phyloP scores from a whole-genome alignment of 371 early-diverging fungal species.

The Entomophthora muscae region DNA sequence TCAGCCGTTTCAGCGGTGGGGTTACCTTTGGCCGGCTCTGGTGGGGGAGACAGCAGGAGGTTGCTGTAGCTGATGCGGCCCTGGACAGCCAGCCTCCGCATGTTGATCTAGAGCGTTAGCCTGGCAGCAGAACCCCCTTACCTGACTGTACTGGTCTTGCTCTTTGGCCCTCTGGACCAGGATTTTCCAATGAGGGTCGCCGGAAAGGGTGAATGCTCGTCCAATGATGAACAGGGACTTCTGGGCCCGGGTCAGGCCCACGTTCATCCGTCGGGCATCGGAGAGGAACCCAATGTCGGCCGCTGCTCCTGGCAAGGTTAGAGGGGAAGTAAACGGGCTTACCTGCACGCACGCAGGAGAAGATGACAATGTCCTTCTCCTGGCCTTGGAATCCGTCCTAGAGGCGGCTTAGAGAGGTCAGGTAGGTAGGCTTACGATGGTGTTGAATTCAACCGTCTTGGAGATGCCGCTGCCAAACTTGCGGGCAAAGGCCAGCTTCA shows the following conservation, averaged over 20 bases:
- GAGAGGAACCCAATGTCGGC: slow-evolving; percentile 80
- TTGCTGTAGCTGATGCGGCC: neutral
- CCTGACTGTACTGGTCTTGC: neutral
- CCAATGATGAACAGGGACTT: slow-evolving; percentile 82
- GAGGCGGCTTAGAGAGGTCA: slow-evolving; percentile 8
- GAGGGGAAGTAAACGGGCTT: neutral
- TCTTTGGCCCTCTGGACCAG: neutral
- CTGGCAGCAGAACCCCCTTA: neutral
- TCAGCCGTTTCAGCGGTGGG: neutral
- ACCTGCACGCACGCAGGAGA: slow-evolving; percentile 85
- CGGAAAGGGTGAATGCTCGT: slow-evolving; percentile 32
- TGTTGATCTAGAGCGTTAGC: neutral
- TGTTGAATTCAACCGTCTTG: slow-evolving; percentile 77
- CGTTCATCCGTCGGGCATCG: slow-evolving; percentile 84
- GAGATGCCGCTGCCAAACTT: slow-evolving; percentile 48
- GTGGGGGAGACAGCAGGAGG: neutral
- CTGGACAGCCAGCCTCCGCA: neutral
- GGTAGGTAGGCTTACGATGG: slow-evolving; percentile 41
- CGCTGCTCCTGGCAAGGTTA: slow-evolving; percentile 11
- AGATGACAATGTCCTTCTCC: slow-evolving; percentile 91
- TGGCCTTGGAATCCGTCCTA: slow-evolving; percentile 98
- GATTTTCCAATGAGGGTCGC: slow-evolving; percentile 38
- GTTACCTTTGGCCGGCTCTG: neutral
- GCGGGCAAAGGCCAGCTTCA: slow-evolving; percentile 40
- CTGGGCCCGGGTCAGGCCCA: slow-evolving; percentile 86